phyloP scores from a whole-genome alignment of 2,329 filamentous ascomycete species.

The Ophiostoma angusticollis region DNA sequence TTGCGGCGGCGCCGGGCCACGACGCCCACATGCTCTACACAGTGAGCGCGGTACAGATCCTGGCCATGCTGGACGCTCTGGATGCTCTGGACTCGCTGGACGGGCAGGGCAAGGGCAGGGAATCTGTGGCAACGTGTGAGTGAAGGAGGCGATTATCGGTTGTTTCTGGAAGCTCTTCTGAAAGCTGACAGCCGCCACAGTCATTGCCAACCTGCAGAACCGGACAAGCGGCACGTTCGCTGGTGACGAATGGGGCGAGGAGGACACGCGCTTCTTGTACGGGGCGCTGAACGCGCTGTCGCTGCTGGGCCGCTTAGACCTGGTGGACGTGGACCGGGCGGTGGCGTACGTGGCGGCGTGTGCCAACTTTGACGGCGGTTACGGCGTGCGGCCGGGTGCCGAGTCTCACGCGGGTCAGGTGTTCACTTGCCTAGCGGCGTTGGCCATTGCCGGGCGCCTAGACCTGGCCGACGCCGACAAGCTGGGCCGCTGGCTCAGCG shows the following conservation, averaged over 20 bases:
- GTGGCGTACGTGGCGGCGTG: constrained; percentile 69
- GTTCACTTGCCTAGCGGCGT: constrained; percentile 80
- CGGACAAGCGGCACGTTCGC: constrained; percentile 71
- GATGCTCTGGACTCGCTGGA: constrained; percentile 80
- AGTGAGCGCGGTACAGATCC: constrained; percentile 85
- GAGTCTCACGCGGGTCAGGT: constrained; percentile 95
- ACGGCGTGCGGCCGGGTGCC: constrained; percentile 76
- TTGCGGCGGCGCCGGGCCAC: constrained; percentile 85
- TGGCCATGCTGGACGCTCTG: constrained; percentile 73
- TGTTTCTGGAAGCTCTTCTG: not conserved
- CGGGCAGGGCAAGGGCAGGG: constrained; percentile 52
- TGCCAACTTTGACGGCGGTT: constrained; percentile 88
- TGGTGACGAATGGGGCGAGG: constrained; percentile 93
- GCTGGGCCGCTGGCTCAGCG: constrained; percentile 80
- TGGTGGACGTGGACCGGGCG: constrained; percentile 69
- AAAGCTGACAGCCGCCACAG: constrained; percentile 26
- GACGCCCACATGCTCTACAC: constrained; percentile 96
- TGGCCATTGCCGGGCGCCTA: constrained; percentile 70
- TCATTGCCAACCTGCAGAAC: constrained; percentile 74
- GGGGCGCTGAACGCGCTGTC: constrained; percentile 82
- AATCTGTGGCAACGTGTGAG: constrained; percentile 68
- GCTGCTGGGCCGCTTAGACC: constrained; percentile 57
- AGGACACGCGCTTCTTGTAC: constrained; percentile 89
- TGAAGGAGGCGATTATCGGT: constrained; percentile 13
- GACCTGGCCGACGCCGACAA: constrained; percentile 74